A percentile compares a stretch with the other conserved stretches of the same genome.
Conservation (phyloP, 2,329 filamentous ascomycete genomes). For the Trichoderma pleuroti region DNA sequence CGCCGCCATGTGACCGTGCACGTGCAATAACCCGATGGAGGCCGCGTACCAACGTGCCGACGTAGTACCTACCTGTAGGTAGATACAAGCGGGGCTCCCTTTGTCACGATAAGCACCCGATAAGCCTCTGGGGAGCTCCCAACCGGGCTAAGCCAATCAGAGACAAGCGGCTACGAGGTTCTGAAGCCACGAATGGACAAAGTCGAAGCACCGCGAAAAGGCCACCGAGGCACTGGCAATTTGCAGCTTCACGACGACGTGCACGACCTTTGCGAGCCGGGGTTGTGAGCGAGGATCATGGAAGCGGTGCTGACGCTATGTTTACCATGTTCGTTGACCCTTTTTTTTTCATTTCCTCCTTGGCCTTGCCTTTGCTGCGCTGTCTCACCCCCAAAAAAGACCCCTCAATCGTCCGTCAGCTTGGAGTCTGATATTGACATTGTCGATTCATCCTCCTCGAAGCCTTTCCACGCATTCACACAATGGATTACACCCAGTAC, state of each 20-base stretch:
- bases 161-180: conserved; percentile 11
- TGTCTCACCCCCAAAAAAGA: neutral
- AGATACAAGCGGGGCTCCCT: conserved; percentile 4
- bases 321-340: conserved; percentile 7
- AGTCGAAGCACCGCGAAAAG: conserved; percentile 21
- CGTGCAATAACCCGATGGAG: conserved; percentile 11
- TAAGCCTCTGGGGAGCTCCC: neutral
- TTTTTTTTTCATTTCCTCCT: conserved; percentile 5
- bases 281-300: conserved; percentile 20
- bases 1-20: conserved; percentile 11
- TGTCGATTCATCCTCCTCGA: neutral
- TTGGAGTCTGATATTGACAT: conserved; percentile 17
- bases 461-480: conserved; percentile 28
- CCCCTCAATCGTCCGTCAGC: conserved; percentile 16
- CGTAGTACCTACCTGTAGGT: neutral
- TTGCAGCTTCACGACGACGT: neutral
- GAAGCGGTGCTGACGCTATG: conserved; percentile 20
- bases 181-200: conserved; percentile 18
- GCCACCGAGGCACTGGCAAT: conserved; percentile 21
- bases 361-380: neutral
- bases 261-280: conserved; percentile 3
- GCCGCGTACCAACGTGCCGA: neutral
- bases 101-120: neutral
- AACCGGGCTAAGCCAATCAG: conserved; percentile 14
- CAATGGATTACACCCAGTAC: conserved; percentile 56